These are phyloP conservation scores for Marasmius oreades DNA, from an alignment of 1,284 basidiomycete genomes.

Conservation along the genomic window DNA sequence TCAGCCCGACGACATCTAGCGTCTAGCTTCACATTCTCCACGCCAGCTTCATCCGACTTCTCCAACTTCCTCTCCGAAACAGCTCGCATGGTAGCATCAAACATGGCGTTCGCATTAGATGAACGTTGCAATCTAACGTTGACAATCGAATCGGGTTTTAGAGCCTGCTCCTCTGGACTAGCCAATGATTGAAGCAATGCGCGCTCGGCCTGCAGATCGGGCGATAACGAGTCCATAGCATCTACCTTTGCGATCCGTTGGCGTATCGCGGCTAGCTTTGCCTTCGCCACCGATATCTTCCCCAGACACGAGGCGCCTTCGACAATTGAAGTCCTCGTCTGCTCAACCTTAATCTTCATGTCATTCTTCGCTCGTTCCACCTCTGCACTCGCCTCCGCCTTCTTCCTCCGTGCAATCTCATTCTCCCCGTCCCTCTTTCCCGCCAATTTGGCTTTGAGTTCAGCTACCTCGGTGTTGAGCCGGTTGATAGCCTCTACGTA, in stretches of 20 bases:
- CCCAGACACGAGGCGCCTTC: constrained; percentile 80
- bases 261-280: constrained; percentile 64
- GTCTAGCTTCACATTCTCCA: constrained; percentile 72
- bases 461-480: constrained; percentile 78
- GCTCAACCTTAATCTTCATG: constrained; percentile 65
- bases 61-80: constrained; percentile 78
- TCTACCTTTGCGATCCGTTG: constrained; percentile 68
- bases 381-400: constrained; percentile 63
- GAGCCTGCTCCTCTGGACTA: constrained; percentile 64
- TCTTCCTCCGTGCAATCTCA: constrained; percentile 61
- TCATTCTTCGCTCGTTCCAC: constrained; percentile 69
- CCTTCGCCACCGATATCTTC: constrained; percentile 72
- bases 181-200: constrained; percentile 69
- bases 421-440: constrained; percentile 62
- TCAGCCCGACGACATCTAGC: constrained; percentile 66
- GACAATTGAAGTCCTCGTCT: constrained; percentile 63
- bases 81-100: constrained; percentile 80
- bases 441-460: constrained; percentile 82
- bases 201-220: constrained; percentile 71
- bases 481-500: constrained; percentile 93
- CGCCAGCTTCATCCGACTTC: constrained; percentile 69
- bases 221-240: constrained; percentile 41
- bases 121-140: constrained; percentile 64
- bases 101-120: constrained; percentile 74
- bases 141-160: constrained; percentile 59